phyloP scores from a whole-genome alignment of 169 alveolate species.

The Cryptosporidium muris region DNA sequence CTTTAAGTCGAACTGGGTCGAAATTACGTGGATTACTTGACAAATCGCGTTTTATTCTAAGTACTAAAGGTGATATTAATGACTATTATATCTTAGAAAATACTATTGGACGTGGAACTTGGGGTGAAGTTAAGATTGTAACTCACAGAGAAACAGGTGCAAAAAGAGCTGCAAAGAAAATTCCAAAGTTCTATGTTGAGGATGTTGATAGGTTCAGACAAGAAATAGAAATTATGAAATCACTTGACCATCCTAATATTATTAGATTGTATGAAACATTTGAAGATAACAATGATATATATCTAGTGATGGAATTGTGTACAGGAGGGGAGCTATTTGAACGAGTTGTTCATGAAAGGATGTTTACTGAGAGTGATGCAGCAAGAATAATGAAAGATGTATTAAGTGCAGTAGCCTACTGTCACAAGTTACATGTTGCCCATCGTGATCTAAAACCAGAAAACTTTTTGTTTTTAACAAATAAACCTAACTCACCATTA shows the following conservation, averaged over 20 bases:
- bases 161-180: slow-evolving; percentile 80
- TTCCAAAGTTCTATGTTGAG: slow-evolving; percentile 79
- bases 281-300: slow-evolving; percentile 82
- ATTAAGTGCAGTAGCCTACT: slow-evolving; percentile 71
- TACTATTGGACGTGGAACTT: slow-evolving; percentile 80
- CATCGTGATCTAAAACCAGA: slow-evolving; percentile 87
- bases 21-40: slow-evolving; percentile 37
- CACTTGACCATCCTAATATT: slow-evolving; percentile 94
- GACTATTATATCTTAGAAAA: slow-evolving; percentile 64
- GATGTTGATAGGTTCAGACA: slow-evolving; percentile 76
- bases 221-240: slow-evolving; percentile 85
- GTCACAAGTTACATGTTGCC: slow-evolving; percentile 73
- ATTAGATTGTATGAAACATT: slow-evolving; percentile 90
- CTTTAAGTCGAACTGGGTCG: slow-evolving; percentile 55
- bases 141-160: slow-evolving; percentile 74
- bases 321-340: slow-evolving; percentile 92
- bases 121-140: slow-evolving; percentile 81
- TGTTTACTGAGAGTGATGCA: slow-evolving; percentile 86
- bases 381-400: slow-evolving; percentile 80
- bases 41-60: slow-evolving; percentile 71
- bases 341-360: slow-evolving; percentile 81
- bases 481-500: slow-evolving; percentile 78
- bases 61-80: slow-evolving; percentile 74
- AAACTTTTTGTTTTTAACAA: slow-evolving; percentile 78
- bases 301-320: slow-evolving; percentile 84